phyloP scores from a whole-genome alignment of 129 eudicot species.

The Flaveria trinervia region DNA sequence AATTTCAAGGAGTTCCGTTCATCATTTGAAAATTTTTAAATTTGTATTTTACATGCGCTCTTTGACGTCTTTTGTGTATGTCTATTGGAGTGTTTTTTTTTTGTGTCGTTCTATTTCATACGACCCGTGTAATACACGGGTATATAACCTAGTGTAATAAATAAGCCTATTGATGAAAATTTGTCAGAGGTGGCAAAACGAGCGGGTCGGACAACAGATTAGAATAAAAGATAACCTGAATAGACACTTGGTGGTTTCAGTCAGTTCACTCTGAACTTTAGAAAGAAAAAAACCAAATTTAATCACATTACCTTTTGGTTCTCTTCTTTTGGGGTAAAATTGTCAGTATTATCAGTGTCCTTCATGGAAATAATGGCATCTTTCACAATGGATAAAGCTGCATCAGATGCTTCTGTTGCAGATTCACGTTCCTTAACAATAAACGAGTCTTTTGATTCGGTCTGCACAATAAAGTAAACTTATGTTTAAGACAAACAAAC shows the following conservation, averaged over 20 bases:
- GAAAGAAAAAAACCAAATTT: not conserved
- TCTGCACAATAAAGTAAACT: slow-evolving; percentile 15
- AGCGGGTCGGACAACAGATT: not conserved
- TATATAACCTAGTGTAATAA: not conserved
- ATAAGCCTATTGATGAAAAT: not conserved
- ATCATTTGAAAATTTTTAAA: too few species aligned
- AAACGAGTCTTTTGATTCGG: slow-evolving; percentile 36
- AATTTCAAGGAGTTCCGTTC: too few species aligned
- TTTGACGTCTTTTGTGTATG: too few species aligned
- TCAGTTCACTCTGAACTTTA: not conserved
- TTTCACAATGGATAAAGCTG: slow-evolving; percentile 46
- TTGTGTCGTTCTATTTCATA: too few species aligned
- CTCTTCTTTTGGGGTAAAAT: slow-evolving; percentile 20
- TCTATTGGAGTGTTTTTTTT: too few species aligned
- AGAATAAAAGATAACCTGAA: not conserved
- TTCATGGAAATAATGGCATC: slow-evolving; percentile 20
- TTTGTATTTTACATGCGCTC: too few species aligned
- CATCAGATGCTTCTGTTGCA: slow-evolving; percentile 69
- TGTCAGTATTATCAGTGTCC: slow-evolving; percentile 16
- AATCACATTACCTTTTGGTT: slow-evolving; percentile 17
- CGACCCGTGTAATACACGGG: too few species aligned
- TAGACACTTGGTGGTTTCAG: not conserved
- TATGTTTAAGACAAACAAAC: not conserved
- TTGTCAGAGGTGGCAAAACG: not conserved
- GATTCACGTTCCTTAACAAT: slow-evolving; percentile 55